Percentiles rank a stretch among this genome's conserved stretches.
Conservation (phyloP, 768 basidiomycete species). For the Sarcodon sp. region DNA sequence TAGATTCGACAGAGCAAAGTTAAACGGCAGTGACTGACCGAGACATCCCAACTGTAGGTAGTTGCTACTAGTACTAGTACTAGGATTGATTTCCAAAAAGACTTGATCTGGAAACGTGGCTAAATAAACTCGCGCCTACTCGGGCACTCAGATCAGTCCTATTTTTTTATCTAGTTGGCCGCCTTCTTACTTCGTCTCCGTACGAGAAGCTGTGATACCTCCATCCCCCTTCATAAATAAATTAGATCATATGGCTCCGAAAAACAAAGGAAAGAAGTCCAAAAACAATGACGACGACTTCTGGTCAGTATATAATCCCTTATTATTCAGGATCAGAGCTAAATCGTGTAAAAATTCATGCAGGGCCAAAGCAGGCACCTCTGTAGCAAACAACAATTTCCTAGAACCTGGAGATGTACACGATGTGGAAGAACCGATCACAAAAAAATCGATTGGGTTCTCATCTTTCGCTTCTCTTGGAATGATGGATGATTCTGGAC, state of each 20-base stretch:
- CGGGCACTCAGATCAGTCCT: too few relatives aligned
- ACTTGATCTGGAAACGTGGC: too few relatives aligned
- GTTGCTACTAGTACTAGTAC: too few relatives aligned
- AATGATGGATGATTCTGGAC: conserved; percentile 28
- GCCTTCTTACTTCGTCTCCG: too few relatives aligned
- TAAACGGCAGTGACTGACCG: too few relatives aligned
- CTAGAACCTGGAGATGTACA: conserved; percentile 19
- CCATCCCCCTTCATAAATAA: background rate
- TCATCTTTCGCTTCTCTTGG: conserved; percentile 38
- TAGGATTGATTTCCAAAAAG: too few relatives aligned
- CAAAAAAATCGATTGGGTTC: conserved; percentile 21
- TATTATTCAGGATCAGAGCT: conserved; percentile 6
- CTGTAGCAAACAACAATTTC: conserved; percentile 29
- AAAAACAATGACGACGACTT: conserved; percentile 71
- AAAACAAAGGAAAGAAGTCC: conserved; percentile 78
- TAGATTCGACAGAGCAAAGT: too few relatives aligned
- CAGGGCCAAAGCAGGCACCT: conserved; percentile 58
- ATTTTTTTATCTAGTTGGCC: too few relatives aligned
- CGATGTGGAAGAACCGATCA: conserved; percentile 27
- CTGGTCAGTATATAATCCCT: conserved; percentile 37
- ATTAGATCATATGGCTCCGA: conserved; percentile 35
- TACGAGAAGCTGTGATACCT: too few relatives aligned
- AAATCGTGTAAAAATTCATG: conserved; percentile 7
- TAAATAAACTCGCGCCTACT: too few relatives aligned
- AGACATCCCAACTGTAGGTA: too few relatives aligned